phyloP scores from a whole-genome alignment of 2,329 filamentous ascomycete genomes.

The Clonostachys rhizophaga region DNA sequence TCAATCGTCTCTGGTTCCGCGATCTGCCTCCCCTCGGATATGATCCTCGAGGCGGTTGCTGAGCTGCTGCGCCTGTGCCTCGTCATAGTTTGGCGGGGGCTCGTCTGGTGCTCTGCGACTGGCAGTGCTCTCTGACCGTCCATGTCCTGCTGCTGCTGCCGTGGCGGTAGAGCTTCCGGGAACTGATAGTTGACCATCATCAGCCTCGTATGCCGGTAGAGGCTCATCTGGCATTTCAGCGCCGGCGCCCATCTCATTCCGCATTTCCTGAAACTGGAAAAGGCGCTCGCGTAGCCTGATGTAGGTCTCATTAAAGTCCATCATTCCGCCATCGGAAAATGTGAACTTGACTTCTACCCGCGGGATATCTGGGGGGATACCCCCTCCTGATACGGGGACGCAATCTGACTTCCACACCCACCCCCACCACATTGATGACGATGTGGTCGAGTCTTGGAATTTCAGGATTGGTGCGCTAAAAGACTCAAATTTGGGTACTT shows the following conservation, averaged over 20 bases:
- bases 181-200: constrained; percentile 4
- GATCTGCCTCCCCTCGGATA: constrained; percentile 69
- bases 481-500: constrained; percentile 63
- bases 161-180: constrained; percentile 17
- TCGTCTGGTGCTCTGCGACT: constrained; percentile 54
- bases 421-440: constrained; percentile 82
- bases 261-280: constrained; percentile 73
- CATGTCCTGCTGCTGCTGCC: background rate
- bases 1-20: constrained; percentile 21
- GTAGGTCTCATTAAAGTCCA: constrained; percentile 80
- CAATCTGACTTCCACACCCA: constrained; percentile 84
- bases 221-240: constrained; percentile 76
- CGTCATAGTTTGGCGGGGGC: constrained; percentile 87
- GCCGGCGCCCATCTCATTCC: constrained; percentile 59
- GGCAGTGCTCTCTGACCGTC: constrained; percentile 25
- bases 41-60: constrained; percentile 61
- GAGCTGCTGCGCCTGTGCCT: constrained; percentile 72
- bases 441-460: constrained; percentile 77
- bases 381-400: constrained; percentile 77
- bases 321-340: constrained; percentile 94
- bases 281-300: constrained; percentile 81
- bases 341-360: constrained; percentile 78
- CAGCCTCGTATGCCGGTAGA: constrained; percentile 78
- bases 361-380: constrained; percentile 69
- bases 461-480: constrained; percentile 88